phyloP scores from a whole-genome alignment of 2,329 filamentous ascomycete genomes.

The Thelonectria rubi region DNA sequence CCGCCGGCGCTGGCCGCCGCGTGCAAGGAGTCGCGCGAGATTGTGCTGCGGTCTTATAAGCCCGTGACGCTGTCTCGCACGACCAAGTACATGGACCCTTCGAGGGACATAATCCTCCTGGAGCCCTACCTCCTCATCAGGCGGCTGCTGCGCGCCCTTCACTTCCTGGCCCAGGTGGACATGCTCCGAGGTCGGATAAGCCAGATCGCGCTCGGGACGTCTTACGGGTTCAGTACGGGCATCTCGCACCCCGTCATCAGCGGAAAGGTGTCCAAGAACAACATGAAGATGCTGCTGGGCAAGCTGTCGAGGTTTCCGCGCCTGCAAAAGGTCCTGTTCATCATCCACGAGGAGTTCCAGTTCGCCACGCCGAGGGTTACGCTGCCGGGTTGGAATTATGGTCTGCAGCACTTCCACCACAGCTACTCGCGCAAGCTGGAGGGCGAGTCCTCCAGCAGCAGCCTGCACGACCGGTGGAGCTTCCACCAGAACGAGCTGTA shows the following conservation, averaged over 20 bases:
- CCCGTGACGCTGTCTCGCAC: constrained; percentile 27
- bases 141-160: constrained; percentile 29
- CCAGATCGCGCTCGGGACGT: constrained; percentile 34
- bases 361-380: constrained; percentile 15
- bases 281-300: constrained; percentile 29
- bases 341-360: constrained; percentile 34
- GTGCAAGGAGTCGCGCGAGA: constrained; percentile 26
- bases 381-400: constrained; percentile 20
- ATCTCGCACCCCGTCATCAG: constrained; percentile 33
- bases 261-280: constrained; percentile 35
- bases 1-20: constrained; percentile 27
- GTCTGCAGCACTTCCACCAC: constrained; percentile 28
- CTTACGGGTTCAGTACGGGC: constrained; percentile 35
- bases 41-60: constrained; percentile 28
- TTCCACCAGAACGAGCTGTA: constrained; percentile 27
- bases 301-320: constrained; percentile 30
- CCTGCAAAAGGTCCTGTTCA: constrained; percentile 28
- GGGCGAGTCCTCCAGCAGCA: constrained; percentile 14
- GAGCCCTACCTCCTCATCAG: constrained; percentile 33
- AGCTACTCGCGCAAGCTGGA: constrained; percentile 26
- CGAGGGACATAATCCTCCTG: constrained; percentile 31
- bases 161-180: constrained; percentile 30
- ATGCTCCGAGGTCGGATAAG: constrained; percentile 28
- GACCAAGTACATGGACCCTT: constrained; percentile 30
- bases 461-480: constrained; percentile 17